Evolutionary conservation across 2,329 filamentous ascomycete genomes (phyloP), one percentile per base, ranked within the genome.

Genomic region (Penicillium paneum): DNA sequence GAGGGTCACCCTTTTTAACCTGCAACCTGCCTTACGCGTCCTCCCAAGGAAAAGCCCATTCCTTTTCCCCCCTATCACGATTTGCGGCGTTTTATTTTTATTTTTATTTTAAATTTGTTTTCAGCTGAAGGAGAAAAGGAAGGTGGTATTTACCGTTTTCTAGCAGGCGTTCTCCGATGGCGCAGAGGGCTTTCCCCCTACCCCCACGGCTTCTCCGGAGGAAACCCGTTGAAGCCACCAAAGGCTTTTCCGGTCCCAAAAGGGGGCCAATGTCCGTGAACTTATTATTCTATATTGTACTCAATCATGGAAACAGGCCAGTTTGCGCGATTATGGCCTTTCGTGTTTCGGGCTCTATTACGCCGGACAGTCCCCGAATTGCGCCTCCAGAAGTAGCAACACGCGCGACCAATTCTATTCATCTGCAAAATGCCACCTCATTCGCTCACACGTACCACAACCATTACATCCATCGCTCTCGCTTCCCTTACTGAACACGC

Each of bases 371-470:
- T 15, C 28, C 21, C 36, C 21, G n/a, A 42, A 19, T n/a, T 28
- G 19, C 34, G 26, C 26, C 13, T 39, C 41, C 26, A 52, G 43
- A 41, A 48, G 31, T 47, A 48, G 50, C 35, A 26, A 29, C 29
- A 26, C n/a, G 11, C 10, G 46, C 15, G 8, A 31, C 24, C 28
- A 36, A 38, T 6, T 15, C 3, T 40, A 17, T 28, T 24, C 12
- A 31, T 47, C 32, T 49, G 10, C 21, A 15, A 24, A 17, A 21
- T 45, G 15, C 38, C n/a, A 42, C 36, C 24, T 45, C 42, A 56
- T 44, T 65, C 64, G 40, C 70, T 69, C 28, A 76, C 70, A 36
- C 75, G 70, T 43, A 77, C 69, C 24, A 77, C 69, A 21, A 76
- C 65, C 8, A 58, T 62, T 21, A 76, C 70, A 28, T 71, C 68